A percentile compares a stretch with the other conserved stretches of the same genome.
These are phyloP conservation scores for Yamadazyma buinensis DNA, from an alignment of 1,139 yeast species.

Conservation along the genomic window DNA sequence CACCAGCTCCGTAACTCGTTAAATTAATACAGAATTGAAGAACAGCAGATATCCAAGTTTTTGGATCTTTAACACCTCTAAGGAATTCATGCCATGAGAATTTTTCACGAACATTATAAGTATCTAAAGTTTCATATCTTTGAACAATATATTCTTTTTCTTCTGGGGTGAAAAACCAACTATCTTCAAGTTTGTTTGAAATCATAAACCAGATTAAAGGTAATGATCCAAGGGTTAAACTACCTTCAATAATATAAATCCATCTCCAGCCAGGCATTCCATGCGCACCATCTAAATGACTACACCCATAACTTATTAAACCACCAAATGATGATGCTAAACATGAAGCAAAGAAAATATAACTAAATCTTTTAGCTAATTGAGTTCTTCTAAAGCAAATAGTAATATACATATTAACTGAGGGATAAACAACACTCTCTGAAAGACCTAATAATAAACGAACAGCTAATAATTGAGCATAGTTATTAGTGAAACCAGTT, in stretches of 20 bases:
- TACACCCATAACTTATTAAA: constrained; percentile 37
- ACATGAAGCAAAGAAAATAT: constrained; percentile 39
- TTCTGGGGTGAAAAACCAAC: constrained; percentile 21
- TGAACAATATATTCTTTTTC: constrained; percentile 16
- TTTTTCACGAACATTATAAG: constrained; percentile 22
- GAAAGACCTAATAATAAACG: constrained; percentile 33
- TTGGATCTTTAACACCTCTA: constrained; percentile 35
- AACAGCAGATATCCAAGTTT: constrained; percentile 33
- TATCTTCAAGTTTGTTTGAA: constrained; percentile 24
- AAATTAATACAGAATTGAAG: constrained; percentile 47
- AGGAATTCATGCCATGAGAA: constrained; percentile 40
- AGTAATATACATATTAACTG: constrained; percentile 32
- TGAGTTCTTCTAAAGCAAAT: constrained; percentile 36
- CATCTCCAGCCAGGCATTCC: constrained; percentile 32
- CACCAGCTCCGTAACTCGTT: constrained; percentile 45
- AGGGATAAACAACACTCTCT: constrained; percentile 41
- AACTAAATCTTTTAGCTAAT: constrained; percentile 40
- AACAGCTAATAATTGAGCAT: constrained; percentile 34
- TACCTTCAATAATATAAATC: constrained; percentile 28
- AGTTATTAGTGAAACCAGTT: constrained; percentile 27
- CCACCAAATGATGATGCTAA: constrained; percentile 43
- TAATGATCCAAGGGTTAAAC: constrained; percentile 25
- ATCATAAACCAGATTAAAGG: constrained; percentile 22
- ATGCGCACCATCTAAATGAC: constrained; percentile 32
- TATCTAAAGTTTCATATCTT: constrained; percentile 17